A percentile compares a stretch with the other conserved stretches of the same genome.
These are phyloP conservation scores for Wallacemonas sp. DNA, from an alignment of 208 protist species.

Conservation along the genomic window DNA sequence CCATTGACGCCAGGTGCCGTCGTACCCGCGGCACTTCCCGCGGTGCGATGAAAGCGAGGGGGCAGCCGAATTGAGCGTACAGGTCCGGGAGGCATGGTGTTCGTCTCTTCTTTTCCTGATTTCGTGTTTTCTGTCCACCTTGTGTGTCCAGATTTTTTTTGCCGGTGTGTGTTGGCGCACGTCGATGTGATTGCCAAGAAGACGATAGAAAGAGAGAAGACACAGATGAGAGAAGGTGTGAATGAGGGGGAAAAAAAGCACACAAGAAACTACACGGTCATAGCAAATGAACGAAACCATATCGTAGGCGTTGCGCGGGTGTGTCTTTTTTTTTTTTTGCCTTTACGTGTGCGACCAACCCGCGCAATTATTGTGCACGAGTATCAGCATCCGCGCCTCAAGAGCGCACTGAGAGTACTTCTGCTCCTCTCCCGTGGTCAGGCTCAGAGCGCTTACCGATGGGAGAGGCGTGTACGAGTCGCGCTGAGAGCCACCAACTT, in stretches of 20 bases:
- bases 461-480: no score
- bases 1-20: neutral
- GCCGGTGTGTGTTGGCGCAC: neutral
- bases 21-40: neutral
- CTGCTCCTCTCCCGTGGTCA: no score
- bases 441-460: no score
- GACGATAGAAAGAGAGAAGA: slow-evolving; percentile 15
- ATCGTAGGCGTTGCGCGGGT: neutral
- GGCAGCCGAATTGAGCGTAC: neutral
- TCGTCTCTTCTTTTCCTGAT: neutral
- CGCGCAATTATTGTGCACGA: no score
- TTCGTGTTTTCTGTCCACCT: neutral
- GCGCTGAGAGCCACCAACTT: no score
- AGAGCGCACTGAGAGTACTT: no score
- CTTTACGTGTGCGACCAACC: no score
- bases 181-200: neutral
- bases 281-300: slow-evolving; percentile 6
- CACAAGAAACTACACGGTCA: neutral
- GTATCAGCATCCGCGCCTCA: no score
- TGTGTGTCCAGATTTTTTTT: no score
- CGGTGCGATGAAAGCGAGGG: neutral
- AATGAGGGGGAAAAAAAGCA: slow-evolving; percentile 16
- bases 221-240: neutral
- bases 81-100: slow-evolving; percentile 7
- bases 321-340: neutral